Base-by-base conservation (phyloP, 345 rosid genomes). In the Arabis hirsuta region DNA sequence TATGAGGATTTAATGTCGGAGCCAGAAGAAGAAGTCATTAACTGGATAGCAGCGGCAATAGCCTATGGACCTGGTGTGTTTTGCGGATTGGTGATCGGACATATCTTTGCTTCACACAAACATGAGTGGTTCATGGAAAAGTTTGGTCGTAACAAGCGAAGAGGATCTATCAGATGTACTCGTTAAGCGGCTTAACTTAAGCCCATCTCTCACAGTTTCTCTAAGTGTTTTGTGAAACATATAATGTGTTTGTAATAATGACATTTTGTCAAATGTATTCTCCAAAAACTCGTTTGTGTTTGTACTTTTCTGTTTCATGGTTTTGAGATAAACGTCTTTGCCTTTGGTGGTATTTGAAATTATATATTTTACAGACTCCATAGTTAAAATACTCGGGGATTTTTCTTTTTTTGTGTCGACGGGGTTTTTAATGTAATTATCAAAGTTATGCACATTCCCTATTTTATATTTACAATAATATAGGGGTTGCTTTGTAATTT, bases 11-110 rank as follows among this genome's bases (percentile, higher is more conserved):
- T 2, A 0, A 3, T 26, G 38, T 61, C 48, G 1, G 69, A 64
- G 5, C 45, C 27, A 19, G 20, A 67, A 42, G 73, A 67, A 29
- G 12, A 27, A 16, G 45, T 42, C 42, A 42, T 68, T 2, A 68
- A 27, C 24, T 68, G 54, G 63, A 27, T 68, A 10, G 73, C 64
- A 24, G 73, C 42, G 0, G 73, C 41, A 7, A 54, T 68, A 42
- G 73, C 39, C 6, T 38, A 32, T 2, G 32, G 12, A 58, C 65
- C 65, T 12, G 46, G 45, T 34, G 32, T 32, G 61, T 13, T 47
- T 3, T 63, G 48, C 16, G 64, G 73, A 29, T 42, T 54, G 16
- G 60, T 54, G 16, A 32, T 67, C 5, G 62, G 38, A 38, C 22
- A 50, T 52, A 66, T 66, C n/a, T 66, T 52, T 7, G 7, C 50